Conservation (phyloP, 805 yeast species). For the Pichia cephalocereana region DNA sequence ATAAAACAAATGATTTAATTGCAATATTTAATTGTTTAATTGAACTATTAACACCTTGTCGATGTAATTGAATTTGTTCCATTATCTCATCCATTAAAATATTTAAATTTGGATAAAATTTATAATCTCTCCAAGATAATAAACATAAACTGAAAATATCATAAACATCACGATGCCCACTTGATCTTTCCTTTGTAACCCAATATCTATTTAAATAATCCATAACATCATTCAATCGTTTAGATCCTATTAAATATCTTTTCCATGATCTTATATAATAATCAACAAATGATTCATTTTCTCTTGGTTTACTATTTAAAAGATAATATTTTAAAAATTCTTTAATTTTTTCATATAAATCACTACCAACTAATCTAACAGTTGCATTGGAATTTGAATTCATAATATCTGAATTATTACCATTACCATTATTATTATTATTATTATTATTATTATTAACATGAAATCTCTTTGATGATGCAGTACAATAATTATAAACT, state of each 20-base stretch:
- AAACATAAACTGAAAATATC: conserved; percentile 87
- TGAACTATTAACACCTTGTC: conserved; percentile 69
- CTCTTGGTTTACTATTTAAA: conserved; percentile 36
- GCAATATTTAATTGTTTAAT: conserved; percentile 59
- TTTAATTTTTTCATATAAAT: conserved; percentile 66
- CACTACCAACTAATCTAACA: conserved; percentile 68
- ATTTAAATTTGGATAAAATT: conserved; percentile 62
- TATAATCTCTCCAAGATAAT: conserved; percentile 76
- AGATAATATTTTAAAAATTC: conserved; percentile 58
- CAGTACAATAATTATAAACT: conserved; percentile 86
- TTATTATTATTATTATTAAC: background rate
- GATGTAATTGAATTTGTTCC: conserved; percentile 64
- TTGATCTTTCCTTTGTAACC: conserved; percentile 94
- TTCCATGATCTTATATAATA: conserved; percentile 86
- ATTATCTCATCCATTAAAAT: conserved; percentile 61
- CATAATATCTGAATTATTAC: background rate
- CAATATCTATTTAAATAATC: conserved; percentile 95
- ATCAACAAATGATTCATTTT: conserved; percentile 61
- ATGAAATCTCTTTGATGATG: conserved; percentile 46
- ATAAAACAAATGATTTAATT: conserved; percentile 75
- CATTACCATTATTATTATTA: background rate
- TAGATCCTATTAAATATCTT: conserved; percentile 84
- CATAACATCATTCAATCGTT: conserved; percentile 83
- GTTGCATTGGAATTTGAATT: conserved; percentile 5
- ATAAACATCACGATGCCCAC: conserved; percentile 80